Percentiles rank a stretch among this genome's conserved stretches.
Evolutionary conservation across 805 yeast species (phyloP).

Genomic region (Zygosaccharomyces bailii): DNA sequence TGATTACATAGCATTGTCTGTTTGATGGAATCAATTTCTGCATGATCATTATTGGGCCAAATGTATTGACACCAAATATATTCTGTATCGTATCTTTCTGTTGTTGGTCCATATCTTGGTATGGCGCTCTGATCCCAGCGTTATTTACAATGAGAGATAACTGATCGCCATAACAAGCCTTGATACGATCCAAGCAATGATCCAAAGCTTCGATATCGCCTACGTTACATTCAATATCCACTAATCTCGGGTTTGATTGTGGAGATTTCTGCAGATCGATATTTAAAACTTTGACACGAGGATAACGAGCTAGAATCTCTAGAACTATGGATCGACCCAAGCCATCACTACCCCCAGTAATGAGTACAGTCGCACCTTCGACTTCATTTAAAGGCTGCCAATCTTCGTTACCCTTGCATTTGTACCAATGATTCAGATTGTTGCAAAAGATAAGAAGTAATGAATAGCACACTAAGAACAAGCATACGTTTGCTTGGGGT

Average conservation of each 20-base stretch:
- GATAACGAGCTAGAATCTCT: constrained; percentile 19
- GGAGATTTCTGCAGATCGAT: constrained; percentile 19
- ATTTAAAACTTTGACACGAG: constrained; percentile 29
- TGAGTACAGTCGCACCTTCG: constrained; percentile 18
- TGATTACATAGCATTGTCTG: constrained; percentile 69
- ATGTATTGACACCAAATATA: constrained; percentile 59
- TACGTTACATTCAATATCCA: constrained; percentile 66
- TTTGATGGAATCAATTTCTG: constrained; percentile 58
- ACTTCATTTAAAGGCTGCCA: constrained; percentile 12
- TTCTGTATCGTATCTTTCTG: constrained; percentile 59
- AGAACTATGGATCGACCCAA: constrained; percentile 33
- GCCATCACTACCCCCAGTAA: constrained; percentile 43
- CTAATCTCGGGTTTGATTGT: constrained; percentile 30
- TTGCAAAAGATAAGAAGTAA: constrained; percentile 10
- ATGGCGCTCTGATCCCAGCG: constrained; percentile 69
- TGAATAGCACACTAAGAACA: constrained; percentile 11
- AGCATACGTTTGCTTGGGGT: constrained; percentile 1
- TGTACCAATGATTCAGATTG: constrained; percentile 10
- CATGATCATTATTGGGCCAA: constrained; percentile 62
- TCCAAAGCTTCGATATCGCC: constrained; percentile 44
- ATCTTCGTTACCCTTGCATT: constrained; percentile 8
- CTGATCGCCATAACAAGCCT: constrained; percentile 41
- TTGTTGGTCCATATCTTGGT: constrained; percentile 44
- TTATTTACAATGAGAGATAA: constrained; percentile 73
- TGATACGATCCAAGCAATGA: constrained; percentile 40